Conservation (phyloP, 108 stramenopile species). For the Parmales sp. region DNA sequence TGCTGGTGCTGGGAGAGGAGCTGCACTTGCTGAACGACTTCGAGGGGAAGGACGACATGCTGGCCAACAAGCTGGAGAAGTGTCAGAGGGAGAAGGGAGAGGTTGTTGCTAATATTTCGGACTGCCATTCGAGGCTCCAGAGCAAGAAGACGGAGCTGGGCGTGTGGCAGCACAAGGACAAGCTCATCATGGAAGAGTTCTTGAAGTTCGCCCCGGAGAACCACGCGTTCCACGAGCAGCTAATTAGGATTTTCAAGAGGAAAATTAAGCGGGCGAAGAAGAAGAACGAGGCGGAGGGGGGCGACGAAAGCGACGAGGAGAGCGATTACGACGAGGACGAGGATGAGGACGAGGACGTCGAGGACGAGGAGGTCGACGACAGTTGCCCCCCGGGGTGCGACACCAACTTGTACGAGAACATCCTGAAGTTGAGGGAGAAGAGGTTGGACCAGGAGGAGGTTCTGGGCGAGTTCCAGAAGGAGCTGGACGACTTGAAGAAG, state of each 20-base stretch:
- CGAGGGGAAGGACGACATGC: slow-evolving; percentile 35
- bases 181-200: slow-evolving; percentile 30
- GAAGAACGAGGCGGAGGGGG: slow-evolving; percentile 16
- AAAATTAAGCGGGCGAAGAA: slow-evolving; percentile 41
- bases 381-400: slow-evolving; percentile 45
- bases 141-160: slow-evolving; percentile 33
- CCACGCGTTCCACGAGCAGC: slow-evolving; percentile 21
- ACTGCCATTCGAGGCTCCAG: slow-evolving; percentile 19
- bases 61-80: slow-evolving; percentile 33
- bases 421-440: slow-evolving; percentile 49
- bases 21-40: slow-evolving; percentile 35
- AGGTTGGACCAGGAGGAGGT: slow-evolving; percentile 46
- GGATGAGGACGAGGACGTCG: slow-evolving; percentile 34
- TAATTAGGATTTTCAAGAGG: slow-evolving; percentile 43
- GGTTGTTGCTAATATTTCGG: slow-evolving; percentile 22
- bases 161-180: slow-evolving; percentile 21
- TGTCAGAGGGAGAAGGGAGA: slow-evolving; percentile 35
- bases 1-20: slow-evolving; percentile 36
- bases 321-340: slow-evolving; percentile 32
- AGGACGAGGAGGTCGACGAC: slow-evolving; percentile 48
- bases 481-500: slow-evolving; percentile 35
- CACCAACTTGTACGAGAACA: slow-evolving; percentile 33
- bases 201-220: slow-evolving; percentile 12
- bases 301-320: slow-evolving; percentile 25
- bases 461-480: slow-evolving; percentile 33